phyloP scores from a whole-genome alignment of 345 rosid genomes.

The Gossypioides kirkii region DNA sequence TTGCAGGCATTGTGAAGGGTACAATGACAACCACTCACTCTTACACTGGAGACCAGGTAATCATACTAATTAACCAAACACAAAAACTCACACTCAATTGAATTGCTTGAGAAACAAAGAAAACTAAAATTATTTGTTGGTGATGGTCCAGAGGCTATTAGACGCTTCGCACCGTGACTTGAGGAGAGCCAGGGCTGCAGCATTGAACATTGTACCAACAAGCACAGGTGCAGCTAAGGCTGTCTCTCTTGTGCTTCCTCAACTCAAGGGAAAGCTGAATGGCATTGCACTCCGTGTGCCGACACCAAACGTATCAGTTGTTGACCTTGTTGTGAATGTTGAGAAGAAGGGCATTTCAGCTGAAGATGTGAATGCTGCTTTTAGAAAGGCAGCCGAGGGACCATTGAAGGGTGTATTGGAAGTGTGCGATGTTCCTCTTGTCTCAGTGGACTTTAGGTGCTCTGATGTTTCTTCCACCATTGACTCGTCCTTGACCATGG shows the following conservation, averaged over 20 bases:
- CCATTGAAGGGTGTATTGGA: slow-evolving; percentile 81
- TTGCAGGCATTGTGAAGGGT: slow-evolving; percentile 93
- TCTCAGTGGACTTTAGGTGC: slow-evolving; percentile 88
- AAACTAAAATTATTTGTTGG: not conserved
- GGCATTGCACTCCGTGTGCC: slow-evolving; percentile 98
- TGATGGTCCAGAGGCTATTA: slow-evolving; percentile 66
- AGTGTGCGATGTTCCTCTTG: slow-evolving; percentile 84
- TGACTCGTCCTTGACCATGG: slow-evolving; percentile 92
- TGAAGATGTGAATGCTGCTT: slow-evolving; percentile 90
- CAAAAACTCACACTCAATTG: not conserved
- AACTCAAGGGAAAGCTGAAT: slow-evolving; percentile 96
- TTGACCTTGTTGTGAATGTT: slow-evolving; percentile 84
- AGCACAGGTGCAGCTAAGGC: slow-evolving; percentile 99
- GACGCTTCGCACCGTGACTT: slow-evolving; percentile 97
- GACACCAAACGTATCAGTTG: slow-evolving; percentile 95
- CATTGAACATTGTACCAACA: slow-evolving; percentile 92
- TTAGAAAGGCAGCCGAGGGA: slow-evolving; percentile 81
- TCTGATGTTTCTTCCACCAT: slow-evolving; percentile 87
- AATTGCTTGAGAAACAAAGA: not conserved
- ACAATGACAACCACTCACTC: slow-evolving; percentile 99
- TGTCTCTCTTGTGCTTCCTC: slow-evolving; percentile 88
- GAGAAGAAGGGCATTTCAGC: slow-evolving; percentile 79
- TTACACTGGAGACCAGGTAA: slow-evolving; percentile 97
- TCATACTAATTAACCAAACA: not conserved
- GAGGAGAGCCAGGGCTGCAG: slow-evolving; percentile 98